Evolutionary conservation across 2,329 filamentous ascomycete genomes (phyloP).

Genomic region (Fusarium vanettenii): DNA sequence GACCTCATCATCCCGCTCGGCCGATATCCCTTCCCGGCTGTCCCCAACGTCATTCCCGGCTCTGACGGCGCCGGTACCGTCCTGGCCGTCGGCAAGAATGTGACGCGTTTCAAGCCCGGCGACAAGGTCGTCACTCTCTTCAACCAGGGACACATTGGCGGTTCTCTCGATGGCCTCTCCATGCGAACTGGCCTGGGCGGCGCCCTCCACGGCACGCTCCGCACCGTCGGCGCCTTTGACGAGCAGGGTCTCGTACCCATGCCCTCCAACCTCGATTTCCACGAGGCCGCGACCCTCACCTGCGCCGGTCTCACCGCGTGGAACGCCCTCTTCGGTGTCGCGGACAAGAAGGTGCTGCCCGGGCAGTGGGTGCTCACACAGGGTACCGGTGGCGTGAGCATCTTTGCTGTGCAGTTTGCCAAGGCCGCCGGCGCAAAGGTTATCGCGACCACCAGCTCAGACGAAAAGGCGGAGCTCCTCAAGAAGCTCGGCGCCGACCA

Average conservation of each 20-base stretch:
- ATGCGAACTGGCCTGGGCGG: constrained; percentile 73
- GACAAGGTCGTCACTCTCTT: constrained; percentile 72
- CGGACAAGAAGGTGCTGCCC: constrained; percentile 58
- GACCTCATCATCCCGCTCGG: constrained; percentile 64
- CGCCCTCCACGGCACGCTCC: constrained; percentile 73
- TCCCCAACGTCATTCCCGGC: constrained; percentile 59
- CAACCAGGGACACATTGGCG: constrained; percentile 64
- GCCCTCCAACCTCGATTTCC: constrained; percentile 65
- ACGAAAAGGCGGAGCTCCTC: constrained; percentile 56
- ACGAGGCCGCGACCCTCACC: constrained; percentile 67
- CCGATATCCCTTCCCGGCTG: constrained; percentile 57
- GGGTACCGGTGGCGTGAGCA: constrained; percentile 76
- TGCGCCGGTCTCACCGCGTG: constrained; percentile 74
- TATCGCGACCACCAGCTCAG: constrained; percentile 61
- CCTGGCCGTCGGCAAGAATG: constrained; percentile 61
- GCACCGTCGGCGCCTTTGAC: constrained; percentile 74
- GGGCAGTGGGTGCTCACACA: constrained; percentile 73
- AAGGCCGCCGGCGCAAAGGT: constrained; percentile 61
- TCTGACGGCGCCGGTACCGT: constrained; percentile 67
- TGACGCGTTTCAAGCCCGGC: constrained; percentile 61
- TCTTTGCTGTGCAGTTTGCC: constrained; percentile 72
- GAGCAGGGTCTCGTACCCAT: constrained; percentile 74
- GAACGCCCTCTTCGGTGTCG: constrained; percentile 72
- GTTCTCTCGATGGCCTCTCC: constrained; percentile 50
- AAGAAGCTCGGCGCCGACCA: constrained; percentile 61